phyloP scores from a whole-genome alignment of 148 eudicot species.

The Silene uniflora region DNA sequence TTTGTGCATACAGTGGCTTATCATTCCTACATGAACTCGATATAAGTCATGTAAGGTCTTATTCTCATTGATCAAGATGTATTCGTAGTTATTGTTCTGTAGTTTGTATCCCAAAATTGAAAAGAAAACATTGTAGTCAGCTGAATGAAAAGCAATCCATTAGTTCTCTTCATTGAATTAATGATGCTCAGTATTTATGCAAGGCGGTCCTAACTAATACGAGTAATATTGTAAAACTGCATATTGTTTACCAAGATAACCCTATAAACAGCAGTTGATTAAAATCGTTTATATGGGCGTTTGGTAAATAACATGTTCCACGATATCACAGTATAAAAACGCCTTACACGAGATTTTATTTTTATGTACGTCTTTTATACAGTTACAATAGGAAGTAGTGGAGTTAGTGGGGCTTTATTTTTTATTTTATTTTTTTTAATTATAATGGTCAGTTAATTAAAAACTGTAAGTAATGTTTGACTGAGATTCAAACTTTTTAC shows the following conservation, averaged over 20 bases:
- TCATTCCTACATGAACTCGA: slow-evolving; percentile 9
- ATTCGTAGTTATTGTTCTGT: background rate
- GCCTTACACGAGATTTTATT: background rate
- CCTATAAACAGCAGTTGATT: background rate
- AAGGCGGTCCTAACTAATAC: too few species aligned
- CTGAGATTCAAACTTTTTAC: slow-evolving; percentile 12
- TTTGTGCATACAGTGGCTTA: slow-evolving; percentile 22
- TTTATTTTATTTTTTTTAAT: background rate
- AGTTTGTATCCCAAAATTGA: slow-evolving; percentile 13
- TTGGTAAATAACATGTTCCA: background rate
- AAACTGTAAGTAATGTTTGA: slow-evolving; percentile 3
- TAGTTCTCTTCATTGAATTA: slow-evolving; percentile 1
- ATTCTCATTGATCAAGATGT: background rate
- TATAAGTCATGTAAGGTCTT: background rate
- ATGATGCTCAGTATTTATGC: too few species aligned
- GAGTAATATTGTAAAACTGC: background rate
- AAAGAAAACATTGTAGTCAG: slow-evolving; percentile 13
- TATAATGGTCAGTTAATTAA: background rate
- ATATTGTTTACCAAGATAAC: background rate
- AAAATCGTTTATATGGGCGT: background rate
- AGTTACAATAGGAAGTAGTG: background rate
- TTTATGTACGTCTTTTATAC: background rate
- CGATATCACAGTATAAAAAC: background rate
- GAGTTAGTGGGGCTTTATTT: background rate
- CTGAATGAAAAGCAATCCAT: background rate